A percentile compares a stretch with the other conserved stretches of the same genome.
These are phyloP conservation scores for Mycosphaerella sp. DNA, from an alignment of 2,329 filamentous ascomycete genomes.

Conservation along the genomic window DNA sequence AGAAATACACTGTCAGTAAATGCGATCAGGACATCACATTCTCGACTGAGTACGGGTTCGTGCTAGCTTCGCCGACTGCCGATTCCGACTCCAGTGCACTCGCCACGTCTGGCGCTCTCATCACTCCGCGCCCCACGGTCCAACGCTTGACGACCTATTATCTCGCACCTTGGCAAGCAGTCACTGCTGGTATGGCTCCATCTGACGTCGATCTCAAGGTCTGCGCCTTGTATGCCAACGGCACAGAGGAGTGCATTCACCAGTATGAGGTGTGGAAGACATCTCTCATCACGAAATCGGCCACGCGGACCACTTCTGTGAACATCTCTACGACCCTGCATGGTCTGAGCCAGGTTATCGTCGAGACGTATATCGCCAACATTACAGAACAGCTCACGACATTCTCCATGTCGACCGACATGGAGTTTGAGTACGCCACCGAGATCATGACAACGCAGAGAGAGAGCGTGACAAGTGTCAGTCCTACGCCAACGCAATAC, in stretches of 20 bases:
- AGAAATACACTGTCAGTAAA: constrained; percentile 37
- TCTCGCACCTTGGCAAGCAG: constrained; percentile 40
- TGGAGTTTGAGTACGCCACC: constrained; percentile 35
- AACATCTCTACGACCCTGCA: constrained; percentile 38
- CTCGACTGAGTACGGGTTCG: constrained; percentile 41
- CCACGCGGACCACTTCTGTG: constrained; percentile 33
- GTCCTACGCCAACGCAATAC: constrained; percentile 26
- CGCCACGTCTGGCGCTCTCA: constrained; percentile 11
- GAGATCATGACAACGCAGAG: constrained; percentile 31
- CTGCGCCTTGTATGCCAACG: constrained; percentile 35
- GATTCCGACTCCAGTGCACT: constrained; percentile 10
- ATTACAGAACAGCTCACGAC: constrained; percentile 37
- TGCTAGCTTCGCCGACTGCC: constrained; percentile 35
- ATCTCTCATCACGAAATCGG: constrained; percentile 34
- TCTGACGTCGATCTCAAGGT: constrained; percentile 39
- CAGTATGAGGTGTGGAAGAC: constrained; percentile 41
- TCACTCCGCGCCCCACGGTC: constrained; percentile 36
- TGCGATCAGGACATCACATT: constrained; percentile 44
- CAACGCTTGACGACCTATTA: constrained; percentile 40
- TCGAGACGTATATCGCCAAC: constrained; percentile 37
- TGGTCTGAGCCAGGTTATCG: constrained; percentile 32
- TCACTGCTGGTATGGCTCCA: constrained; percentile 36
- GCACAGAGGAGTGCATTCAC: constrained; percentile 36
- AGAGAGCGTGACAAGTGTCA: constrained; percentile 15
- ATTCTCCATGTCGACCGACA: constrained; percentile 36